These are phyloP conservation scores for Sclerotinia sclerotiorum DNA, from an alignment of 2,329 filamentous ascomycete genomes.

Conservation along the genomic window DNA sequence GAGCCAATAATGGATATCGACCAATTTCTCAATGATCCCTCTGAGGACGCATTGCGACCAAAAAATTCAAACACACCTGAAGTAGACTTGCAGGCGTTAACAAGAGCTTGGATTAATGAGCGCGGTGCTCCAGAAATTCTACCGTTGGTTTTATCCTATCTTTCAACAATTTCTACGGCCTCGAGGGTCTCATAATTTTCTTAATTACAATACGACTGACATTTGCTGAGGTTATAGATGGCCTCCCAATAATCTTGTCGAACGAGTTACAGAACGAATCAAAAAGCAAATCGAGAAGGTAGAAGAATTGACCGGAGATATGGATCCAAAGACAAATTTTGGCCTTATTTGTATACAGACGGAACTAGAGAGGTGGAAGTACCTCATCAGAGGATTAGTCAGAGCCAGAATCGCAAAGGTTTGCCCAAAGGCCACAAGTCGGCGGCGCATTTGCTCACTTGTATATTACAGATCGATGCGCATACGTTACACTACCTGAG, in stretches of 20 bases:
- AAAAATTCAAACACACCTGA: constrained; percentile 66
- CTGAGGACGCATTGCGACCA: constrained; percentile 24
- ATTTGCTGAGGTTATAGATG: constrained; percentile 47
- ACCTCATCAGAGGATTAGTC: constrained; percentile 56
- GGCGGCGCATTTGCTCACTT: constrained; percentile 65
- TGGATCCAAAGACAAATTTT: constrained; percentile 91
- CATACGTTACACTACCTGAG: constrained; percentile 73
- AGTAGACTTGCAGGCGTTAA: constrained; percentile 79
- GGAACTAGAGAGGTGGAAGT: constrained; percentile 92
- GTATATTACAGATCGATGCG: constrained; percentile 87
- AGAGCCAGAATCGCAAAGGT: constrained; percentile 24
- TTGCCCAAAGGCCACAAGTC: not conserved
- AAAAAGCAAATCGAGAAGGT: constrained; percentile 68
- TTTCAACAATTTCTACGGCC: constrained; percentile 16
- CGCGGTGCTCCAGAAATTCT: constrained; percentile 87
- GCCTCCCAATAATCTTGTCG: constrained; percentile 72
- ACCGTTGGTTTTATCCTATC: constrained; percentile 52
- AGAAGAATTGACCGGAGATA: constrained; percentile 75
- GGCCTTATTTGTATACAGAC: constrained; percentile 93
- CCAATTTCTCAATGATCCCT: constrained; percentile 55
- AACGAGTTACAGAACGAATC: constrained; percentile 74
- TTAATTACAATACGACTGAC: constrained; percentile 2
- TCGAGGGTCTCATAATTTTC: not conserved
- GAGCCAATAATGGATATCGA: constrained; percentile 18
- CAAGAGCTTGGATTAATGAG: constrained; percentile 90